Evolutionary conservation across 78 protist species (phyloP), one percentile per base, ranked within the genome.

Genomic region (Tieghemostelium lacteum): DNA sequence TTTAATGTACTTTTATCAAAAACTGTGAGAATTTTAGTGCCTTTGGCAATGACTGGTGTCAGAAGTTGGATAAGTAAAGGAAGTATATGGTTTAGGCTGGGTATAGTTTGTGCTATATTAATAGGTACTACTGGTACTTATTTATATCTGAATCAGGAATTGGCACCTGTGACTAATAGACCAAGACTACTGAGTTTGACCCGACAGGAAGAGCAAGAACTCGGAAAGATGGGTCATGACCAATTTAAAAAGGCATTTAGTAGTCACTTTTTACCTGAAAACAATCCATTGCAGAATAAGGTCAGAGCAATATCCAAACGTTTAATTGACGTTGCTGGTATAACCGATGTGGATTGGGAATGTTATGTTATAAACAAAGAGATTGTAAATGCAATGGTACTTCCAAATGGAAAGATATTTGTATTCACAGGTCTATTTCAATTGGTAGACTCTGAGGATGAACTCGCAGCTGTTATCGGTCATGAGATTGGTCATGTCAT

Each of bases 401-500:
- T 87, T 26, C 93, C 93, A 6, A 67, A 42, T 54, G 86, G 88
- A 24, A 72, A 69, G 66, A 87, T 72, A 12, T 76, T 72, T 67
- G 70, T 80, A 6, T 87, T 74, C 16, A 40, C 75, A 0, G 80
- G 73, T 20, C 55, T 87, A 10, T 80, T 80, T 22, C 52, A 80
- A 24, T 36, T 80, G 2, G 49, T 58, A 8, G 61, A 87, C 1
- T 74, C 54, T 40, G 86, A 87, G 8, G 93, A 87, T 31, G 89
- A 80, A 42, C 34, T 80, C 22, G 93, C 93, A 3, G 50, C 86
- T 0, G 93, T 87, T 0, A 6, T 87, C 6, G 31, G 73, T 6
- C 93, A 87, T 29, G 93, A 87, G 49, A 75, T 87, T 67, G 93
- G 93, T 33, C 93, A 87, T 61, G 83, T 77, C 17, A 57, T 87